Evolutionary conservation across 2,329 filamentous ascomycete species (phyloP), one percentile per base, ranked within the genome.

Genomic region (Curvularia lunata): DNA sequence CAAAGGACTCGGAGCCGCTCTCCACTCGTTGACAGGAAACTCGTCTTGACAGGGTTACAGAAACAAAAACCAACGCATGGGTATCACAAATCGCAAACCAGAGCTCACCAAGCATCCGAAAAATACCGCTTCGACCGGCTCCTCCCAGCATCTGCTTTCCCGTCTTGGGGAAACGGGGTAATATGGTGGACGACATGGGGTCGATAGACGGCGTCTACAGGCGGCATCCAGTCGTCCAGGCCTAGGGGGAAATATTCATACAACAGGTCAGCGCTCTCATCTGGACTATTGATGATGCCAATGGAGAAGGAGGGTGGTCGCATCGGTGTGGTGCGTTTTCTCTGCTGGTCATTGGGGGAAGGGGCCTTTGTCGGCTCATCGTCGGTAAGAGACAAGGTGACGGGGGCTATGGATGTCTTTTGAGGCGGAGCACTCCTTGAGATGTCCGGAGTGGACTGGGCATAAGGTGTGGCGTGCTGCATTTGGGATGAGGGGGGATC

Each of bases 171-270:
- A 32, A 83, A 63, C 56, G 81, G 82, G 19, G 91, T 94, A 34
- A 59, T 59, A 74, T 97, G 93, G 77, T 98, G 94, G 3, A 97
- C 93, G 16, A 97, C 91, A 75, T 97, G 93, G 5, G 93, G 94
- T 48, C 92, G 84, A 74, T 96, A 97, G 16, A 97, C 89, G 5
- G 92, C 92, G 76, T 96, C 92, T 3, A 96, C 91, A 1, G 91
- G 92, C 2, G 90, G 90, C 86, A 93, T 92, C 90, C 90, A 97
- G 71, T 97, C 93, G 74, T 97, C 92, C 57, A 97, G 80, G 48
- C 90, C 92, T 16, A 98, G 82, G 0, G 93, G 93, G 64, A 98
- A 97, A 73, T 98, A 97, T 78, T 98, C 93, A 73, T 97, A 97
- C 18, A 97, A 80, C 64, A 93, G 81, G 76, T 97, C 93, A 0